Percentiles rank a stretch among this genome's conserved stretches.
Evolutionary conservation across 257 asterid genomes (phyloP).

Genomic region (Petunia axillaris): DNA sequence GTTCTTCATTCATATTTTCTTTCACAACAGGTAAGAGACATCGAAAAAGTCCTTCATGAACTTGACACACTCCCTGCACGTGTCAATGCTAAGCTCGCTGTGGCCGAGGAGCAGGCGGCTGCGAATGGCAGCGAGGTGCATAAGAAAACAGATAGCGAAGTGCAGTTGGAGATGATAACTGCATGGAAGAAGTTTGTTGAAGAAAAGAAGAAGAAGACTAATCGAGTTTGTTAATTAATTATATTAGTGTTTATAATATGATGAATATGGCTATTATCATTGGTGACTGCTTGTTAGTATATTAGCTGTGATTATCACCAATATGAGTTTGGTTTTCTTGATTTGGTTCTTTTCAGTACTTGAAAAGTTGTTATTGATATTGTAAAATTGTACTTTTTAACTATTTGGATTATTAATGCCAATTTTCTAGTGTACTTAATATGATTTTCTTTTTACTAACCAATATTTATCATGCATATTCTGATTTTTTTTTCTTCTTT

Average conservation of each 20-base stretch:
- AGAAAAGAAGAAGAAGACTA: slow-evolving; percentile 55
- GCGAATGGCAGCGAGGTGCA: slow-evolving; percentile 26
- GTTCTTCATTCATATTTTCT: neutral
- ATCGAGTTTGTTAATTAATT: slow-evolving; percentile 62
- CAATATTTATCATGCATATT: neutral
- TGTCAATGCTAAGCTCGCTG: slow-evolving; percentile 50
- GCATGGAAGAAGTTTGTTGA: slow-evolving; percentile 85
- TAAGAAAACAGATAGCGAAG: slow-evolving; percentile 61
- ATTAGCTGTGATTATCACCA: neutral
- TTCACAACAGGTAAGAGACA: slow-evolving; percentile 57
- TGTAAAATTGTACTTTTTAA: neutral
- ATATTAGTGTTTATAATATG: neutral
- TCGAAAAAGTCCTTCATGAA: slow-evolving; percentile 73
- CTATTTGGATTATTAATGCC: too few relatives aligned
- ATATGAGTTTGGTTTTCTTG: too few relatives aligned
- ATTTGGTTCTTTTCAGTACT: too few relatives aligned
- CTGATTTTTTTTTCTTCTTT: too few relatives aligned
- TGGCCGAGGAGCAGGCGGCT: slow-evolving; percentile 27
- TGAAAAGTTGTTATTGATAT: neutral
- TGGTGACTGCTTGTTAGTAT: neutral
- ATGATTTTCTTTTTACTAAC: neutral
- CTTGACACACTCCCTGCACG: slow-evolving; percentile 68
- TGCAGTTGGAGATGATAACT: slow-evolving; percentile 65
- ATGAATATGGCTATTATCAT: neutral
- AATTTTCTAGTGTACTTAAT: neutral